A percentile compares a stretch with the other conserved stretches of the same genome.
phyloP scores from a whole-genome alignment of 2,329 filamentous ascomycete species.

The Xylogone sp. region DNA sequence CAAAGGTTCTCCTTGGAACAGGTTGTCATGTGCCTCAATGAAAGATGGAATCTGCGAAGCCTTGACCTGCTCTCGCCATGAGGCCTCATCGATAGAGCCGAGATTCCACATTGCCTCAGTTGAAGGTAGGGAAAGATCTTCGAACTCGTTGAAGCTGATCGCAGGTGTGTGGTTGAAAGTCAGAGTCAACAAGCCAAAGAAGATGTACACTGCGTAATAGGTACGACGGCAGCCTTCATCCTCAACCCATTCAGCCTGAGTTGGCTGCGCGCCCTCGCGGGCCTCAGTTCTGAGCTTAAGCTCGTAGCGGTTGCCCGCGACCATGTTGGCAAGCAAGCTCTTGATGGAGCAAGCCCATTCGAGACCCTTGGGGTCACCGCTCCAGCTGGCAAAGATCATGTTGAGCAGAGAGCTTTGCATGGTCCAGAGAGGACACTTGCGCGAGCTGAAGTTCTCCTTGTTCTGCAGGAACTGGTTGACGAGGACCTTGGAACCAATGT shows the following conservation, averaged over 20 bases:
- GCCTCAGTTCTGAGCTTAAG: constrained; percentile 89
- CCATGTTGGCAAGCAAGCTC: constrained; percentile 97
- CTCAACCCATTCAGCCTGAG: constrained; percentile 88
- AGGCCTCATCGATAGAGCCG: constrained; percentile 69
- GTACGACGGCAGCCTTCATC: constrained; percentile 95
- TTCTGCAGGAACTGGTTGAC: constrained; percentile 97
- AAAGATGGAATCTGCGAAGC: constrained; percentile 76
- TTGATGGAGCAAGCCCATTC: constrained; percentile 99
- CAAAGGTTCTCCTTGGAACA: constrained; percentile 88
- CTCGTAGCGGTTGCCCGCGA: constrained; percentile 94
- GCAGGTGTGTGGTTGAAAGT: constrained; percentile 98
- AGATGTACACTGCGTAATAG: constrained; percentile 98
- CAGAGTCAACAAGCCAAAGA: constrained; percentile 91
- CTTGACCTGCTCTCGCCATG: constrained; percentile 78
- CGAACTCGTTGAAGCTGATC: constrained; percentile 98
- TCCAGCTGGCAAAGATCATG: constrained; percentile 99
- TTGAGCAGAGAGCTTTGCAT: constrained; percentile 97
- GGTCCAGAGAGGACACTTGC: constrained; percentile 95
- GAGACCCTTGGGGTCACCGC: constrained; percentile 91
- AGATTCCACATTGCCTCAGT: constrained; percentile 94
- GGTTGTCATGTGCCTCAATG: constrained; percentile 87
- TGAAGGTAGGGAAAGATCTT: constrained; percentile 85
- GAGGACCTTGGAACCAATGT: constrained; percentile 95
- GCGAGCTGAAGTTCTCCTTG: constrained; percentile 97
- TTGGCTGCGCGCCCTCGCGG: constrained; percentile 71